Evolutionary conservation across 176 grass and related monocot species (phyloP).

Genomic region (Aegilops sharonensis): DNA sequence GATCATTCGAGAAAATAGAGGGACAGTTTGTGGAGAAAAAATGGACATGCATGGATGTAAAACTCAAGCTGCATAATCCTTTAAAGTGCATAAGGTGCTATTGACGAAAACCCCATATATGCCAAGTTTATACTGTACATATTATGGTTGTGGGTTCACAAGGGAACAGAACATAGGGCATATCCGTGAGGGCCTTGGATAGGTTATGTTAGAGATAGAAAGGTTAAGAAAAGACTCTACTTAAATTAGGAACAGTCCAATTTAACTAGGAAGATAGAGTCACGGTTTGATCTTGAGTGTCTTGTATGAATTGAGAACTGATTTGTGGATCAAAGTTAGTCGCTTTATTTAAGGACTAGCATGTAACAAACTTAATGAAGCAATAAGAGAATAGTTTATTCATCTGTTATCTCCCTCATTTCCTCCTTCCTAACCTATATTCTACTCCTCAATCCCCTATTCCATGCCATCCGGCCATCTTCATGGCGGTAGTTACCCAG

Average conservation of each 20-base stretch:
- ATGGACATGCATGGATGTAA: neutral
- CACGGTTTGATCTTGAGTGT: neutral
- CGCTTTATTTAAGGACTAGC: neutral
- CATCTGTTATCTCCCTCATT: neutral
- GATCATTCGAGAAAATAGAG: neutral
- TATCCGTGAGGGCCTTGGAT: neutral
- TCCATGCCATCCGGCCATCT: neutral
- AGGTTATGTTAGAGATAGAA: neutral
- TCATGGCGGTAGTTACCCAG: neutral
- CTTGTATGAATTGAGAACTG: neutral
- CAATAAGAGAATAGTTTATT: neutral
- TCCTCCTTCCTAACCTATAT: neutral
- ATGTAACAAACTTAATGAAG: neutral
- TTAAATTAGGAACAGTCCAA: neutral
- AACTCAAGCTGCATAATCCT: neutral
- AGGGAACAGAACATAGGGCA: neutral
- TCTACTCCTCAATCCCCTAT: neutral
- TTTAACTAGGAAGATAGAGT: neutral
- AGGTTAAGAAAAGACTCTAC: neutral
- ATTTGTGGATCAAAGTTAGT: neutral
- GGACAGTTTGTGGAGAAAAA: neutral
- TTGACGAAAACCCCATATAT: neutral
- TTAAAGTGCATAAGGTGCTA: constrained; percentile 13
- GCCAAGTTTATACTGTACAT: neutral
- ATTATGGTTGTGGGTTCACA: neutral